A percentile compares a stretch with the other conserved stretches of the same genome.
phyloP scores from a whole-genome alignment of 768 basidiomycete species.

The Phallus indusiatus region DNA sequence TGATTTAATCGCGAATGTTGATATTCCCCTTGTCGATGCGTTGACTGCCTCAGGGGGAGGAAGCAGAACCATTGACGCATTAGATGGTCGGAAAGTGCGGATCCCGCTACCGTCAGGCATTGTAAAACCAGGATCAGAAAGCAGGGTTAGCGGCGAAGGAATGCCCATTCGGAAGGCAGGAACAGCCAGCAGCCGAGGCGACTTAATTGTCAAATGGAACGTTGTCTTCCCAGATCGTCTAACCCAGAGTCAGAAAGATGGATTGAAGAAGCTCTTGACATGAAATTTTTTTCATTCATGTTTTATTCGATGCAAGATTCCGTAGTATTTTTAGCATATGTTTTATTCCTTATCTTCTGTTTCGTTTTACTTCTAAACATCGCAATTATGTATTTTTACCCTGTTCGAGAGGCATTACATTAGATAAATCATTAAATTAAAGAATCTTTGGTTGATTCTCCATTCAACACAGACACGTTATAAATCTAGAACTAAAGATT shows the following conservation, averaged over 20 bases:
- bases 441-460: neutral
- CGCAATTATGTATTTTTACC: neutral
- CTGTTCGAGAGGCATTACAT: neutral
- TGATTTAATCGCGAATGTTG: constrained; percentile 54
- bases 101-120: constrained; percentile 56
- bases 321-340: neutral
- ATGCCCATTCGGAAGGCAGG: constrained; percentile 88
- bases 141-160: constrained; percentile 64
- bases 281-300: constrained; percentile 4
- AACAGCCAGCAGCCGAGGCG: constrained; percentile 62
- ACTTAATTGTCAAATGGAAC: constrained; percentile 76
- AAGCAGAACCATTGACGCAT: constrained; percentile 49
- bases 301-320: neutral
- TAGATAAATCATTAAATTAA: neutral
- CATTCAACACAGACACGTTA: neutral
- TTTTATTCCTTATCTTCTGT: neutral
- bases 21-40: constrained; percentile 76
- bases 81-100: constrained; percentile 76
- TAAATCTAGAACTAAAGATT: neutral
- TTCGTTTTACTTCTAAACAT: neutral
- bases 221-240: constrained; percentile 75
- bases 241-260: constrained; percentile 72
- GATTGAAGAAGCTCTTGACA: constrained; percentile 50
- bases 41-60: constrained; percentile 46
- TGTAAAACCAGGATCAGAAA: constrained; percentile 71